Base-by-base conservation (phyloP, 2,329 filamentous ascomycete genomes). In the Clarireedia hainanense region DNA sequence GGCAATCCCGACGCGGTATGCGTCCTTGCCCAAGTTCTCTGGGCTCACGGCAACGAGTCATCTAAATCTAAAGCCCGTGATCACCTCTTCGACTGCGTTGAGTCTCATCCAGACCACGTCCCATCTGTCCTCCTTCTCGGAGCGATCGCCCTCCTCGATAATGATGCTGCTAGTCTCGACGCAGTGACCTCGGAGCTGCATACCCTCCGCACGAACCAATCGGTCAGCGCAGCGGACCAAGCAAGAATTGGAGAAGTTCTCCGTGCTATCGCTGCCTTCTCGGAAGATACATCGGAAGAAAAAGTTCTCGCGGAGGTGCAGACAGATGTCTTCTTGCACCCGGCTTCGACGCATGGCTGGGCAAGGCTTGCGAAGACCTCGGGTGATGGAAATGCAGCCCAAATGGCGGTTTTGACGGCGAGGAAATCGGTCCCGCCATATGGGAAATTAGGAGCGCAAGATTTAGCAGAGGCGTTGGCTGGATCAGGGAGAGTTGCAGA, bases 1-100 rank as follows among this genome's bases (percentile, higher is more conserved):
- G 80, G 81, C 39, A 84, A 90, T 59, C 87, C 91, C 0, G 91
- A 96, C 66, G 86, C 92, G 1, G 85, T 91, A 0, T 96, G 91
- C 66, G 77, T 96, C 12, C 77, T 97, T 12, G 88, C 91, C 0
- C 90, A 97, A 71, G 88, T 97, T 0, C 78, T 97, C 0, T 99
- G 94, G 92, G 91, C 91, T 0, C 90, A 89, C 61, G 91, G 89
- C 7, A 83, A 84, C 0, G 81, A 86, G 6, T 78, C 84, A 0
- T 88, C 91, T 55, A 83, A 86, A 47, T 82, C 85, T 50, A 83
- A 88, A 59, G 91, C 92, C 15, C 81, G 90, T 3, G 84, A 88
- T 52, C 81, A 89, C 60, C 78, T 99, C 0, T 92, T 96, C 65
- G 84, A 85, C 14, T 85, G 88, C 37, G 85, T 96, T 12, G 89